Evolutionary conservation across 768 basidiomycete species (phyloP), one percentile per base, ranked within the genome.

Genomic region (Guyanaporus albipodus): DNA sequence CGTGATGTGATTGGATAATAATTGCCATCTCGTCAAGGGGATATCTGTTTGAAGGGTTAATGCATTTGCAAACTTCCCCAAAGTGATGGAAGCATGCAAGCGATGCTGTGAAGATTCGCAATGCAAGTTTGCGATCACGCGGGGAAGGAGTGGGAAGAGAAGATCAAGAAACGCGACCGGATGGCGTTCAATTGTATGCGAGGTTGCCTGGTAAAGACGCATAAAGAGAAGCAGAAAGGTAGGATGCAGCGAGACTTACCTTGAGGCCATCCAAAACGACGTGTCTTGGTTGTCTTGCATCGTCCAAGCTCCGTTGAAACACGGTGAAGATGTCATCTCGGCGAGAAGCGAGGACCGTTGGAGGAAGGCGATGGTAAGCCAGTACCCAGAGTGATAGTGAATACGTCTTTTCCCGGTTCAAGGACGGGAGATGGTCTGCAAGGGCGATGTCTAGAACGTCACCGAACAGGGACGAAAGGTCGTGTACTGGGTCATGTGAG

Each of bases 371-470:
- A 50, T 82, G 77, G 24, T 61, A 67, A 49, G 72, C 69, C 35
- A 87, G 62, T 17, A 73, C 70, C 72, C 74, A 82, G 17, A 77
- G 52, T 18, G 75, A 70, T 22, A 82, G 63, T 9, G 71, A 68
- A 48, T 69, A 66, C 8, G 72, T 75, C 57, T 79, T 80, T 12
- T 61, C 55, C 15, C 69, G 61, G 43, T 72, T 73, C 4, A 70
- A 66, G 5, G 67, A 61, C 0, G 74, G 68, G 2, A 77, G 49
- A 9, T 42, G 53, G 4, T 53, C 53, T 2, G 70, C 57, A 17
- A 60, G 62, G 21, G 72, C 68, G 19, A 84, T 65, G 4, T 58
- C 64, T 9, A 84, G 60, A 22, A 79, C 50, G 34, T 74, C 73
- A 17, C 63, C 62, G 0, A 83, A 55, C 2, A 85, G 59, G 12